Conservation (phyloP, 78 protist genomes). For the Cyanophora paradoxa region DNA sequence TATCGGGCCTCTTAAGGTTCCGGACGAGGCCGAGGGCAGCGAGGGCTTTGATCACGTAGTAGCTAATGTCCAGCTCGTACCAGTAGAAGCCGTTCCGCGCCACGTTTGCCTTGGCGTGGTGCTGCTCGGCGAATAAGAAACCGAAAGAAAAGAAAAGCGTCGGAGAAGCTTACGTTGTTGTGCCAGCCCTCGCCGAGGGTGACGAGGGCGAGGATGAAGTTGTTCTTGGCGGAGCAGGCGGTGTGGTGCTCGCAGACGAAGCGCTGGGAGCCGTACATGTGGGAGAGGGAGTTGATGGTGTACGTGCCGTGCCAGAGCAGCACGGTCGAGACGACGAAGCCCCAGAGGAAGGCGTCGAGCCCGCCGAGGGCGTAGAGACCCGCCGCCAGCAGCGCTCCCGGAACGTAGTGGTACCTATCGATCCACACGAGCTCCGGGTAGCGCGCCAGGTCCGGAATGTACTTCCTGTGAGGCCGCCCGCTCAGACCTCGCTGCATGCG, state of each 20-base stretch:
- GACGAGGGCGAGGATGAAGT: background rate
- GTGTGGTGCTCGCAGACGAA: too few relatives aligned
- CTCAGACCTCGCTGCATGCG: background rate
- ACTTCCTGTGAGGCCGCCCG: background rate
- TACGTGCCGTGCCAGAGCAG: background rate
- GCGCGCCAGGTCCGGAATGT: background rate
- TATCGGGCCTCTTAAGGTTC: background rate
- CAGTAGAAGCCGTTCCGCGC: background rate
- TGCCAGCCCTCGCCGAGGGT: slow-evolving; percentile 12
- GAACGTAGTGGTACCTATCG: background rate
- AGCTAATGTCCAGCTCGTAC: background rate
- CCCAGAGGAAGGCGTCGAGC: background rate
- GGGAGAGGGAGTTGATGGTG: background rate
- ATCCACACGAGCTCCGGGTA: background rate
- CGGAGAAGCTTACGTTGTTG: too few relatives aligned
- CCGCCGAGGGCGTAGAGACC: background rate
- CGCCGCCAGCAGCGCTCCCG: background rate
- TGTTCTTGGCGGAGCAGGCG: background rate
- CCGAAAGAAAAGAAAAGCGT: too few relatives aligned
- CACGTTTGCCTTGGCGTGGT: background rate
- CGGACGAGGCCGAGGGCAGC: background rate
- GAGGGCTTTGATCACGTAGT: background rate
- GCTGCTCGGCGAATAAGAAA: too few relatives aligned
- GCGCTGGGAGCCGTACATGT: background rate
- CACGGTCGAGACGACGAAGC: background rate